phyloP scores from a whole-genome alignment of 1,284 basidiomycete species.

The Coriolopsis trogii region DNA sequence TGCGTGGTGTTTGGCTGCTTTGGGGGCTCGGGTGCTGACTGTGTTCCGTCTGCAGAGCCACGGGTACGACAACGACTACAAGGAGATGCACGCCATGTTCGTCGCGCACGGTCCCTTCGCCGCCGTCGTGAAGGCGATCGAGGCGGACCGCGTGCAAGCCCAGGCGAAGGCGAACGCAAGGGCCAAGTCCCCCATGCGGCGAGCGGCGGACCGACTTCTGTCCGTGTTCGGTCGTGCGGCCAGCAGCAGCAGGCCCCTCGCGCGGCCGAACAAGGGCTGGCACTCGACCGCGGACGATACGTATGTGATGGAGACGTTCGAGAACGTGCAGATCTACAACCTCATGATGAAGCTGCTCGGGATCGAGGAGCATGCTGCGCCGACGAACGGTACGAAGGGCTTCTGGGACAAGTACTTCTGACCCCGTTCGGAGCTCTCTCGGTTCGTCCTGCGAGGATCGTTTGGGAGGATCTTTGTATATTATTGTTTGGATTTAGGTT shows the following conservation, averaged over 20 bases:
- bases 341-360: slow-evolving; percentile 78
- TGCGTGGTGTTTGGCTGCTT: slow-evolving; percentile 42
- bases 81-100: slow-evolving; percentile 88
- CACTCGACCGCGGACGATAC: slow-evolving; percentile 64
- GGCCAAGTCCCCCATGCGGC: slow-evolving; percentile 7
- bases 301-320: slow-evolving; percentile 78
- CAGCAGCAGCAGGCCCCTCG: slow-evolving; percentile 32
- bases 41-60: slow-evolving; percentile 57
- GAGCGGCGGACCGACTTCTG: no score
- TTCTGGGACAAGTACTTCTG: slow-evolving; percentile 82
- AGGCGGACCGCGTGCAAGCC: slow-evolving; percentile 36
- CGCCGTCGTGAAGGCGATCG: slow-evolving; percentile 59
- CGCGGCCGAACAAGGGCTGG: slow-evolving; percentile 57
- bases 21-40: background rate
- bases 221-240: no score
- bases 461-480: no score
- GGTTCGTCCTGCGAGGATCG: no score
- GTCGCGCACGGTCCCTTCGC: slow-evolving; percentile 89
- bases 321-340: slow-evolving; percentile 85
- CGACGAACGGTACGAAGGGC: slow-evolving; percentile 75
- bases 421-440: no score
- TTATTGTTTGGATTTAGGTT: no score
- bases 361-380: slow-evolving; percentile 58
- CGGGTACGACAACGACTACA: slow-evolving; percentile 79
- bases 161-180: background rate